Evolutionary conservation across 306 rosid genomes (phyloP).

Genomic region (Vicia villosa): DNA sequence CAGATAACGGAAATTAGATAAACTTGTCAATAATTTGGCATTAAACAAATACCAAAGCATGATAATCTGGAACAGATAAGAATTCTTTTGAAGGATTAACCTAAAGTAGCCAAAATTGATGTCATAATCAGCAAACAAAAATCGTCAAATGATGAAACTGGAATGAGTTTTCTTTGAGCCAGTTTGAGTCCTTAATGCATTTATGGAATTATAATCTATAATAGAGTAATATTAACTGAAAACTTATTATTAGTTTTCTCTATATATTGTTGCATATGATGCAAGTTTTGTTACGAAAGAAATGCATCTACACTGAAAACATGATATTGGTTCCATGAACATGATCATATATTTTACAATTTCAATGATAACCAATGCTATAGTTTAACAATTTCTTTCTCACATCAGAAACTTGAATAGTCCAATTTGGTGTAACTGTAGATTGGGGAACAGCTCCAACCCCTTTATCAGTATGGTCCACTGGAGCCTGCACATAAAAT

Average conservation of each 20-base stretch:
- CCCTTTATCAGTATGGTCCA: constrained; percentile 36
- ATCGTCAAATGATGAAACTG: constrained; percentile 5
- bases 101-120: neutral
- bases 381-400: constrained; percentile 34
- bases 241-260: constrained; percentile 1
- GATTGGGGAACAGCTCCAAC: constrained; percentile 45
- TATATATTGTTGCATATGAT: neutral
- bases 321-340: neutral
- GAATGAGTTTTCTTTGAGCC: neutral
- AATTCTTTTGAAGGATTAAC: constrained; percentile 19
- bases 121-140: neutral
- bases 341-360: neutral
- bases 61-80: neutral
- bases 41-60: neutral
- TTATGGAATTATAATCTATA: neutral
- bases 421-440: constrained; percentile 45
- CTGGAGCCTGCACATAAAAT: constrained; percentile 43
- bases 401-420: constrained; percentile 53
- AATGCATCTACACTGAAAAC: neutral
- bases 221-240: neutral
- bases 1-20: neutral
- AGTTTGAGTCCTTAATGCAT: neutral
- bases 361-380: neutral
- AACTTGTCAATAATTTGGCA: neutral
- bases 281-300: neutral